A percentile compares a stretch with the other conserved stretches of the same genome.
phyloP scores from a whole-genome alignment of 2,329 filamentous ascomycete genomes.

The Triangularia setosa region DNA sequence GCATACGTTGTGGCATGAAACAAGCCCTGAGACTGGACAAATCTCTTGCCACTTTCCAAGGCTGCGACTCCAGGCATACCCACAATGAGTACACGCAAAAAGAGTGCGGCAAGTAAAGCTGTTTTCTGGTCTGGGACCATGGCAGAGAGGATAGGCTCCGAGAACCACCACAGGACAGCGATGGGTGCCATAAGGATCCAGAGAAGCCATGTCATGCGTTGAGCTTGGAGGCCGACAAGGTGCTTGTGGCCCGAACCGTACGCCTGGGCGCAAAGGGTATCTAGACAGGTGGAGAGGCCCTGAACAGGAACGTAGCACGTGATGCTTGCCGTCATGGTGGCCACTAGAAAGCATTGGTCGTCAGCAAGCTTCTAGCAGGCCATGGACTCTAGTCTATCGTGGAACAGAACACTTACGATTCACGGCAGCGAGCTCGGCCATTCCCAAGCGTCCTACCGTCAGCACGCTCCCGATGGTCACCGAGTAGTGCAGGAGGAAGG shows the following conservation, averaged over 20 bases:
- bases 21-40: slow-evolving; percentile 75
- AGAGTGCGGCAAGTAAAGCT: slow-evolving; percentile 67
- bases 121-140: slow-evolving; percentile 71
- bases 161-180: slow-evolving; percentile 63
- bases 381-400: too few species aligned
- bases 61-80: slow-evolving; percentile 72
- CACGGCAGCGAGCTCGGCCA: slow-evolving; percentile 55
- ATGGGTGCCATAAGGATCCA: slow-evolving; percentile 70
- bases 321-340: slow-evolving; percentile 76
- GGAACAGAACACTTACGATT: slow-evolving; percentile 29
- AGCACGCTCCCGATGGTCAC: slow-evolving; percentile 59
- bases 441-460: slow-evolving; percentile 58
- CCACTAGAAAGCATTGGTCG: slow-evolving; percentile 35
- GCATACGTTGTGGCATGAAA: slow-evolving; percentile 76
- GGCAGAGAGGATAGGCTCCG: slow-evolving; percentile 55
- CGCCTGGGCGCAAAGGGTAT: slow-evolving; percentile 90
- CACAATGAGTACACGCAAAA: slow-evolving; percentile 65
- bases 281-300: slow-evolving; percentile 82
- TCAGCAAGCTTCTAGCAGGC: background rate
- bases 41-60: slow-evolving; percentile 75
- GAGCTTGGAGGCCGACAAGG: slow-evolving; percentile 78
- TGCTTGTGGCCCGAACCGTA: slow-evolving; percentile 88
- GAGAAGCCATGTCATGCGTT: slow-evolving; percentile 75
- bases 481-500: slow-evolving; percentile 60
- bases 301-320: slow-evolving; percentile 74